Conservation (phyloP, 805 yeast genomes). For the Schwanniomyces occidentalis region DNA sequence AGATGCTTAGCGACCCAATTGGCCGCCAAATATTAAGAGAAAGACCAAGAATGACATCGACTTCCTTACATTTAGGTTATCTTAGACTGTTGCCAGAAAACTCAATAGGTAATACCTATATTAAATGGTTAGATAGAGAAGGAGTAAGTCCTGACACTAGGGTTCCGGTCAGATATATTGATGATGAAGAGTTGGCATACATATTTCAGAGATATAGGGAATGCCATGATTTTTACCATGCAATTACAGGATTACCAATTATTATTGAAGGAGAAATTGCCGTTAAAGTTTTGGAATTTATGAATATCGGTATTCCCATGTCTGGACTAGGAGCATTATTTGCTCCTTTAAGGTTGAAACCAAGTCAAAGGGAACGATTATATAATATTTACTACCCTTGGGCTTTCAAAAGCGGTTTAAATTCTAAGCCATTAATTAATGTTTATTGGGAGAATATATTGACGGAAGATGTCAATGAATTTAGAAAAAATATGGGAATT, state of each 20-base stretch:
- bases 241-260: constrained; percentile 86
- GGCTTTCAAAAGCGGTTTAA: constrained; percentile 75
- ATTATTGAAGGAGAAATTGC: constrained; percentile 96
- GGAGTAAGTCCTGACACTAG: constrained; percentile 94
- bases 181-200: constrained; percentile 87
- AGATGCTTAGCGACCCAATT: constrained; percentile 71
- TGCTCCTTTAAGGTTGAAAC: constrained; percentile 77
- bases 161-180: constrained; percentile 82
- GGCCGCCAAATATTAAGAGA: constrained; percentile 82
- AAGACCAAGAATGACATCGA: constrained; percentile 79
- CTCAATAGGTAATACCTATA: constrained; percentile 78
- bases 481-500: constrained; percentile 72
- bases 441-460: constrained; percentile 90
- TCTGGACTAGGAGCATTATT: constrained; percentile 89
- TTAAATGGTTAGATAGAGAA: constrained; percentile 79
- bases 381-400: constrained; percentile 78
- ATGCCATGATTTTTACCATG: constrained; percentile 95
- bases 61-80: constrained; percentile 61
- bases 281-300: constrained; percentile 86
- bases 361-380: constrained; percentile 62
- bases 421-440: constrained; percentile 75
- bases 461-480: constrained; percentile 67
- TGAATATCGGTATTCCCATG: constrained; percentile 93
- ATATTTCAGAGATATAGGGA: constrained; percentile 94
- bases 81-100: constrained; percentile 61